Evolutionary conservation across 1,139 yeast genomes (phyloP).

Genomic region (Candida sanyaensis): DNA sequence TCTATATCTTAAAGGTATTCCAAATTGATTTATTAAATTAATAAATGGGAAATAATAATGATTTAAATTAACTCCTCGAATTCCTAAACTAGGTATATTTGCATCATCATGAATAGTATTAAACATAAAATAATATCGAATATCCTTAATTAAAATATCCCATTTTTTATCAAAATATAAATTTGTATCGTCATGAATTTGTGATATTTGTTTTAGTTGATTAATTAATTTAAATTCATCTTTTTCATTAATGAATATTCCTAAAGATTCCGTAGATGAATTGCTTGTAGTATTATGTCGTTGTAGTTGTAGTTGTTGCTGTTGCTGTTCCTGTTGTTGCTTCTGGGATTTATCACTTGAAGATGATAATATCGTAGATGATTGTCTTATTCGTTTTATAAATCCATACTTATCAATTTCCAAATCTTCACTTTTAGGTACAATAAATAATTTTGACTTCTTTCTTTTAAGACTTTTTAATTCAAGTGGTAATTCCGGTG

Average conservation of each 20-base stretch:
- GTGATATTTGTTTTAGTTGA: slow-evolving; percentile 33
- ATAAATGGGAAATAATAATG: slow-evolving; percentile 22
- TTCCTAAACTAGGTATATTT: slow-evolving; percentile 12
- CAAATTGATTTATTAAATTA: slow-evolving; percentile 38
- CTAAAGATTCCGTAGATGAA: slow-evolving; percentile 3
- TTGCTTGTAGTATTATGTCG: neutral
- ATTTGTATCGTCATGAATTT: slow-evolving; percentile 35
- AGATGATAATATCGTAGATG: slow-evolving; percentile 3
- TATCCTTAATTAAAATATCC: slow-evolving; percentile 33
- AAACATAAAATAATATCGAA: slow-evolving; percentile 21
- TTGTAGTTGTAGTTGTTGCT: neutral
- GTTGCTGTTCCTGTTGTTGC: neutral
- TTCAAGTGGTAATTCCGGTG: slow-evolving; percentile 43
- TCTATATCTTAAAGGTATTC: slow-evolving; percentile 53
- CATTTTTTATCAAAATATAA: slow-evolving; percentile 31
- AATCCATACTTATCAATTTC: slow-evolving; percentile 56
- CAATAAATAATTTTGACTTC: neutral
- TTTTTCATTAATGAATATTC: slow-evolving; percentile 5
- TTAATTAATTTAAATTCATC: slow-evolving; percentile 18
- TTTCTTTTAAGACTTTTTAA: slow-evolving; percentile 25
- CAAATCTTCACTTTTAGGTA: slow-evolving; percentile 15
- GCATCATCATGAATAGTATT: slow-evolving; percentile 9
- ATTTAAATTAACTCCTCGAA: slow-evolving; percentile 5
- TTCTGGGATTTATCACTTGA: neutral
- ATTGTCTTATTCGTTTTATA: slow-evolving; percentile 24